Evolutionary conservation across 768 basidiomycete species (phyloP).

Genomic region (Lentinula sp.): DNA sequence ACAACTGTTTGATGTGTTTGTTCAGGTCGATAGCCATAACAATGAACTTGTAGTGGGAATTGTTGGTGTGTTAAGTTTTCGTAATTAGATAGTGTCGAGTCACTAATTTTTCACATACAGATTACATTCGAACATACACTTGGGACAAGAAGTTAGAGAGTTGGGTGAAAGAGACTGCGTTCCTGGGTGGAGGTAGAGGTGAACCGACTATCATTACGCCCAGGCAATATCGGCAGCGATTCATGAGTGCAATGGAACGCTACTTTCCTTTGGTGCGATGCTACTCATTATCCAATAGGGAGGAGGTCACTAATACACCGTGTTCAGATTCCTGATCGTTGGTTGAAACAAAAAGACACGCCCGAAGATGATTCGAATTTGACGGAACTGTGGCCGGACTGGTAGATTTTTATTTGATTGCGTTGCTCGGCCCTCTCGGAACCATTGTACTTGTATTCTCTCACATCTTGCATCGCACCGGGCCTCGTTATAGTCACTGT

Average conservation of each 20-base stretch:
- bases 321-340: slow-evolving; percentile 74
- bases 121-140: slow-evolving; percentile 93
- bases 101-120: slow-evolving; percentile 28
- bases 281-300: not conserved
- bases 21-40: slow-evolving; percentile 73
- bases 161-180: slow-evolving; percentile 95
- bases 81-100: not conserved
- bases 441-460: not conserved
- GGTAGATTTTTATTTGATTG: slow-evolving; percentile 27
- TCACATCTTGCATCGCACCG: not conserved
- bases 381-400: slow-evolving; percentile 59
- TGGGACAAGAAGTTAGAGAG: slow-evolving; percentile 99
- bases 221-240: slow-evolving; percentile 86
- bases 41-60: slow-evolving; percentile 96
- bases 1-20: not conserved
- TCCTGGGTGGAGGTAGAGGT: slow-evolving; percentile 79
- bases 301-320: not conserved
- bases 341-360: slow-evolving; percentile 82
- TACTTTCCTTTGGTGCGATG: slow-evolving; percentile 76
- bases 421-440: not conserved
- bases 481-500: not conserved
- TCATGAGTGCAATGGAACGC: slow-evolving; percentile 83
- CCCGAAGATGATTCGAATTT: slow-evolving; percentile 70
- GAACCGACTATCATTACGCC: slow-evolving; percentile 98
- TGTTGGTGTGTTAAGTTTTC: slow-evolving; percentile 60